Conservation (phyloP, 208 protist genomes). For the Endotrypanum monterogeii region DNA sequence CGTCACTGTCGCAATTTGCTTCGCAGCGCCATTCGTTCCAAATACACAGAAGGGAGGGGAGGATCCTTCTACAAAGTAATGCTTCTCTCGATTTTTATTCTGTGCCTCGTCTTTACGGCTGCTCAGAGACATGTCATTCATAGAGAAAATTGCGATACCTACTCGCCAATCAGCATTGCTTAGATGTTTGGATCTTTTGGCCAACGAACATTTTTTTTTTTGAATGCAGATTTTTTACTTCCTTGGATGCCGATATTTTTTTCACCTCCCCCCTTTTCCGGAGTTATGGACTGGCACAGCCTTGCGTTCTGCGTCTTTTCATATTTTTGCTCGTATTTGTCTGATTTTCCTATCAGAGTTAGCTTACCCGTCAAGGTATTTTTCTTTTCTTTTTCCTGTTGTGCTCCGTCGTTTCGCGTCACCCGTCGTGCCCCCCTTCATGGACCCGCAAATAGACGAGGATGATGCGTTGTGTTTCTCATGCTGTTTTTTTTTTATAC, state of each 20-base stretch:
- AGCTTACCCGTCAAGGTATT: neutral
- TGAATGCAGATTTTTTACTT: too few relatives aligned
- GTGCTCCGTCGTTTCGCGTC: neutral
- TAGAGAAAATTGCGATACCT: constrained; percentile 24
- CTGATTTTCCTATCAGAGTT: neutral
- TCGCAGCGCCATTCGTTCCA: neutral
- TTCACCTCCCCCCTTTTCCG: neutral
- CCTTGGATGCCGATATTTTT: too few relatives aligned
- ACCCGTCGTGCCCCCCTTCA: too few relatives aligned
- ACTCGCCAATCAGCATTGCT: neutral
- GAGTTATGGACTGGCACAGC: neutral
- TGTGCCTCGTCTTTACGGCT: neutral
- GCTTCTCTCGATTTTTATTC: constrained; percentile 12
- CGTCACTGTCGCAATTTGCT: neutral
- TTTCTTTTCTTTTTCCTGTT: neutral
- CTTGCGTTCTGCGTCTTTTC: neutral
- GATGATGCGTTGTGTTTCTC: constrained; percentile 8
- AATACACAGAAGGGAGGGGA: neutral
- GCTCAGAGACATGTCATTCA: constrained; percentile 3
- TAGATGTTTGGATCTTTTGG: too few relatives aligned
- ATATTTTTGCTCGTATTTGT: neutral
- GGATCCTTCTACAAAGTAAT: neutral
- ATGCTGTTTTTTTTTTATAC: constrained; percentile 8
- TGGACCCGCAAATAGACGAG: too few relatives aligned
- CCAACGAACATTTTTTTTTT: too few relatives aligned